Evolutionary conservation across 1,139 yeast species (phyloP).

Genomic region (Candida neerlandica): DNA sequence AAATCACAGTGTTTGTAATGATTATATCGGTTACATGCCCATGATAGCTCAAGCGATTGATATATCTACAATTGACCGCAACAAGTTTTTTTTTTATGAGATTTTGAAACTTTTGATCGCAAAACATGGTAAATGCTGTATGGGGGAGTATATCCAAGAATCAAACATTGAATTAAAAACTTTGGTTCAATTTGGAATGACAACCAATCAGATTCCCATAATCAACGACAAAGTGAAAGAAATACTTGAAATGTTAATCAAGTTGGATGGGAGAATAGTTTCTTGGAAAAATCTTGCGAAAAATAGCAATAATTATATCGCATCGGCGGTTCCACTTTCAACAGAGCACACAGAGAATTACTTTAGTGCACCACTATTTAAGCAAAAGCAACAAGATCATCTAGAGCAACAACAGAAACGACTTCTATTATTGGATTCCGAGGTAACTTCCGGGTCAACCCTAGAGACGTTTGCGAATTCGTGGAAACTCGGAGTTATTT

Average conservation of each 20-base stretch:
- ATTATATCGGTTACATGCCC: conserved; percentile 34
- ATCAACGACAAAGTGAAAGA: conserved; percentile 26
- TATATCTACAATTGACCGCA: conserved; percentile 19
- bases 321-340: conserved; percentile 17
- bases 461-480: conserved; percentile 6
- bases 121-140: conserved; percentile 38
- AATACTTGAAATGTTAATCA: conserved; percentile 21
- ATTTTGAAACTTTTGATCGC: conserved; percentile 27
- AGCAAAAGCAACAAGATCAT: conserved; percentile 3
- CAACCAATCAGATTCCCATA: conserved; percentile 23
- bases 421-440: neutral
- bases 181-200: conserved; percentile 37
- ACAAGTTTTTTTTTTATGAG: conserved; percentile 30
- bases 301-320: conserved; percentile 14
- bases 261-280: conserved; percentile 15
- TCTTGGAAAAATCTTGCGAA: conserved; percentile 23
- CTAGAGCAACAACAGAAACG: neutral
- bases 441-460: neutral
- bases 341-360: conserved; percentile 15
- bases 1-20: conserved; percentile 28
- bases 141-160: conserved; percentile 32
- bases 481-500: conserved; percentile 11
- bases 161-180: conserved; percentile 26
- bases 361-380: conserved; percentile 12
- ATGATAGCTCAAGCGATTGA: conserved; percentile 39